Base-by-base conservation (phyloP, 257 asterid genomes). In the Oldenlandia corymbosa region DNA sequence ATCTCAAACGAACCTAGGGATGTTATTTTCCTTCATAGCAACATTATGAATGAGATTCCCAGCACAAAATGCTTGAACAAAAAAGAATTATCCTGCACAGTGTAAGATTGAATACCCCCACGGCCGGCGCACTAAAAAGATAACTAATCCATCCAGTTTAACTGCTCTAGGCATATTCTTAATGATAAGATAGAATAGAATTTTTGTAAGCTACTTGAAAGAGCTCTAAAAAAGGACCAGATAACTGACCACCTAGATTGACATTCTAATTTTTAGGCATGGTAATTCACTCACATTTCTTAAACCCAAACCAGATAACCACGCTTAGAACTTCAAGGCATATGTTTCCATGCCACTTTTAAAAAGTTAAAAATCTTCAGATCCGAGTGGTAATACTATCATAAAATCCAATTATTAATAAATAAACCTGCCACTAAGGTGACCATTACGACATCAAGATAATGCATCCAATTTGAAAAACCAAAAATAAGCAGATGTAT, bases 11-110 rank as follows among this genome's bases (percentile, higher is more conserved):
- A 52, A 65, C 73, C 83, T 83, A 78, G 75, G 71, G 79, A 53
- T 71, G 69, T 67, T 76, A 66, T 58, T 63, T 78, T 84, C 91
- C 87, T 84, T 80, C 80, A 76, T 68, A 83, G 59, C 75, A 79
- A 81, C 72, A 89, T 63, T 84, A 81, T 71, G 71, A 75, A 68
- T 78, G 67, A 70, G 77, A 74, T 70, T 68, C 74, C 83, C 76
- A 71, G 80, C 74, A 79, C 74, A 75, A 62, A 73, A 72, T 61
- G 75, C 78, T 76, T 78, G 71, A 75, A 74, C 74, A 76, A 81
- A 64, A 72, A 69, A 75, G 34, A 34, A 53, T 20, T 73, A 71
- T 72, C 57, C 66, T 37, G 30, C 12, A 30, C 36, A 46, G 48
- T 27, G 13, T 68, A 65, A 54, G 53, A 47, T 66, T 49, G 46